Percentiles rank a stretch among this genome's conserved stretches.
These are phyloP conservation scores for Fagus crenata DNA, from an alignment of 306 rosid species.

Conservation along the genomic window DNA sequence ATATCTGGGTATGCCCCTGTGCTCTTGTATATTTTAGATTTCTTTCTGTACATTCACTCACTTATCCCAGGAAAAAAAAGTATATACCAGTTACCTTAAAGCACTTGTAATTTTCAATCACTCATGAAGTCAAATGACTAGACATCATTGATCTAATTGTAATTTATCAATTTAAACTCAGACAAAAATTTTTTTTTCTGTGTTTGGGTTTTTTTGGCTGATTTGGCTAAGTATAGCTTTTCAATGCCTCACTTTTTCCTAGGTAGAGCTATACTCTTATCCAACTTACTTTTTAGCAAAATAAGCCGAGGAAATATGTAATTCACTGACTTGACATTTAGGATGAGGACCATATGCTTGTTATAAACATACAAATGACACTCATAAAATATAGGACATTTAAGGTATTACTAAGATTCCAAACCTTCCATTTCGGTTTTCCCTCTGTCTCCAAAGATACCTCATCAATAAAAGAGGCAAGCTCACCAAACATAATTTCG, in stretches of 20 bases:
- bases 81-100: not conserved
- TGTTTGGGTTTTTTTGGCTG: too few species aligned
- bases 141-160: not conserved
- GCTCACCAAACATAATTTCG: constrained; percentile 92
- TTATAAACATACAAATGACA: constrained; percentile 7
- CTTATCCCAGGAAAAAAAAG: too few species aligned
- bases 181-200: not conserved
- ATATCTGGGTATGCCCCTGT: too few species aligned
- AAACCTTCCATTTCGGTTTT: constrained; percentile 97
- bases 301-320: not conserved
- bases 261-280: too few species aligned
- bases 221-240: too few species aligned
- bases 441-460: constrained; percentile 87
- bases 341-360: not conserved
- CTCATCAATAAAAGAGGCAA: constrained; percentile 84
- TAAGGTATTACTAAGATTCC: constrained; percentile 23
- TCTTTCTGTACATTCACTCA: too few species aligned
- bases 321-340: not conserved
- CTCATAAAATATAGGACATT: constrained; percentile 12
- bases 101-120: not conserved
- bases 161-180: not conserved
- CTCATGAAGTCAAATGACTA: not conserved
- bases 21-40: too few species aligned
- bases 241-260: too few species aligned
- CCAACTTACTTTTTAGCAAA: too few species aligned